Conservation (phyloP, 2,329 filamentous ascomycete species). For the Colletotrichum lini region DNA sequence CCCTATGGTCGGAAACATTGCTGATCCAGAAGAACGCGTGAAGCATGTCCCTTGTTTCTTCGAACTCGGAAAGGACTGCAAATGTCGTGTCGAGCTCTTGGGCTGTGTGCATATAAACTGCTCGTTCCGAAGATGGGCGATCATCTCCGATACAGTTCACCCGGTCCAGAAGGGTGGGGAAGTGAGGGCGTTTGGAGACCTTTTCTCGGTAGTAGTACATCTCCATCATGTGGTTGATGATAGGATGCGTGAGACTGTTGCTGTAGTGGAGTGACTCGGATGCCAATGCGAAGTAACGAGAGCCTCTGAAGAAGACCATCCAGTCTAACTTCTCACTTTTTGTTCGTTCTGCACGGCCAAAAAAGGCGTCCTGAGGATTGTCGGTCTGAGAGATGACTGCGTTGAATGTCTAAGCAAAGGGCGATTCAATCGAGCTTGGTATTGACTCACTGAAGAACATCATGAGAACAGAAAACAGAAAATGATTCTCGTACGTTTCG, state of each 20-base stretch:
- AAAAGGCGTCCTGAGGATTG: conserved; percentile 7
- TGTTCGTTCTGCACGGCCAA: not conserved
- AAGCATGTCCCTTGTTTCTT: conserved; percentile 48
- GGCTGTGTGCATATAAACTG: not conserved
- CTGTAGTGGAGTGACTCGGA: conserved; percentile 1
- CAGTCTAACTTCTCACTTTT: not conserved
- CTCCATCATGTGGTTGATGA: conserved; percentile 2
- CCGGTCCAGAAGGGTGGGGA: not conserved
- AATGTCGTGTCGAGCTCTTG: conserved; percentile 1
- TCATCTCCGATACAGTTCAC: not conserved
- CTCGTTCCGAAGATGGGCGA: not conserved
- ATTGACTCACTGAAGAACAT: conserved; percentile 3
- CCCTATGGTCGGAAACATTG: conserved; percentile 46
- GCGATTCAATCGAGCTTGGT: no score
- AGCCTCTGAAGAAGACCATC: conserved; percentile 18
- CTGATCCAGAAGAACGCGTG: conserved; percentile 59
- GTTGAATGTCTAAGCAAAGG: not conserved
- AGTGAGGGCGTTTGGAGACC: not conserved
- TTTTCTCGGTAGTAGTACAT: conserved; percentile 4
- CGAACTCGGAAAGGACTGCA: not conserved
- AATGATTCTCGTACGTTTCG: conserved; percentile 4
- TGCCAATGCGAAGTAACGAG: not conserved
- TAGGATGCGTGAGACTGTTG: conserved; percentile 6
- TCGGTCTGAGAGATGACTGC: conserved; percentile 23
- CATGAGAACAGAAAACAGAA: conserved; percentile 16